Percentiles rank a stretch among this genome's conserved stretches.
phyloP scores from a whole-genome alignment of 2,329 filamentous ascomycete genomes.

The Pseudogymnoascus sp. region DNA sequence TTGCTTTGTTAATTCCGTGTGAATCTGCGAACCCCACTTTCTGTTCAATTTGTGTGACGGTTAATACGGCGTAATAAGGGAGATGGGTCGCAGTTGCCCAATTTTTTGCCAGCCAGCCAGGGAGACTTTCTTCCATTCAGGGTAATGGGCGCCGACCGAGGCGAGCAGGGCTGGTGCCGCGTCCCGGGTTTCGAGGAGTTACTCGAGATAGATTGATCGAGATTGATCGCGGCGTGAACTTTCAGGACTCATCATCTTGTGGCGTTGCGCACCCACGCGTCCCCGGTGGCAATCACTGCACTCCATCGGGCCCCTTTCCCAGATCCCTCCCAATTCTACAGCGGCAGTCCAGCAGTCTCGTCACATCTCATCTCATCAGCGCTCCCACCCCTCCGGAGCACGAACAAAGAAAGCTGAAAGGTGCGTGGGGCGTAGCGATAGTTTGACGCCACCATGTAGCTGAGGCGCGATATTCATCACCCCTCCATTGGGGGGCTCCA shows the following conservation, averaged over 20 bases:
- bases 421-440: not conserved
- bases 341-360: not conserved
- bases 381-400: not conserved
- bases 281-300: not conserved
- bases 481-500: not conserved
- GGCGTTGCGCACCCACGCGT: not conserved
- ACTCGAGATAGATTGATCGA: not conserved
- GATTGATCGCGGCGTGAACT: not conserved
- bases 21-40: not conserved
- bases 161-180: not conserved
- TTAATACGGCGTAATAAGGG: not conserved
- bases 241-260: conserved; percentile 1
- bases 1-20: not conserved
- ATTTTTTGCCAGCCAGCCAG: not conserved
- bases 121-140: not conserved
- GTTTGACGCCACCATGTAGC: not conserved
- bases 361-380: not conserved
- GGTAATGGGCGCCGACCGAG: not conserved
- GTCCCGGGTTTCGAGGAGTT: not conserved
- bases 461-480: not conserved
- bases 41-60: not conserved
- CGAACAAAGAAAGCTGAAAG: not conserved
- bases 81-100: not conserved
- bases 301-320: not conserved
- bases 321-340: conserved; percentile 1